Conservation (phyloP, 176 grass and related monocot species). For the Pontederia paniculata region DNA sequence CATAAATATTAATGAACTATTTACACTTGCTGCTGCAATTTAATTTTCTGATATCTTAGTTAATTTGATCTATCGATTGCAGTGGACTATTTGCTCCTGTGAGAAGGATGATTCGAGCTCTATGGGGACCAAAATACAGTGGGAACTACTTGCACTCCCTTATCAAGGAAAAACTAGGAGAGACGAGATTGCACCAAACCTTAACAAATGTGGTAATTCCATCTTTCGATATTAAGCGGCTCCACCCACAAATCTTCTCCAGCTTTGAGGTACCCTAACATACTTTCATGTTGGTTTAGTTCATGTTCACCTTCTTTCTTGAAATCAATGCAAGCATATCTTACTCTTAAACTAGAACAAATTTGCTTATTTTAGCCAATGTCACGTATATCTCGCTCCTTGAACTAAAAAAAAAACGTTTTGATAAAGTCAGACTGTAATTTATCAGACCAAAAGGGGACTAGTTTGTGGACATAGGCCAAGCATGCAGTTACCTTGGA, state of each 20-base stretch:
- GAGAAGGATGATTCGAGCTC: slow-evolving; percentile 38
- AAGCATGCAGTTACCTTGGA: too few relatives aligned
- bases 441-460: too few relatives aligned
- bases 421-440: too few relatives aligned
- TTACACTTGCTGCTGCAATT: not conserved
- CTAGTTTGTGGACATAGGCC: too few relatives aligned
- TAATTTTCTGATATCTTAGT: too few relatives aligned
- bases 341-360: not conserved
- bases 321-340: not conserved
- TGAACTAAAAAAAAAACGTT: too few relatives aligned
- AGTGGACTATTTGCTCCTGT: slow-evolving; percentile 46
- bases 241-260: slow-evolving; percentile 75
- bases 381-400: too few relatives aligned
- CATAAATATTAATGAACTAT: not conserved
- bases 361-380: not conserved
- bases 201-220: slow-evolving; percentile 77
- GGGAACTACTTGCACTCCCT: slow-evolving; percentile 74
- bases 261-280: slow-evolving; percentile 52
- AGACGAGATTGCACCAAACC: slow-evolving; percentile 46
- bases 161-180: slow-evolving; percentile 56
- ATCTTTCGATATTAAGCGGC: slow-evolving; percentile 72
- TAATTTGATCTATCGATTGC: slow-evolving; percentile 22
- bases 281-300: not conserved
- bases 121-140: slow-evolving; percentile 66
- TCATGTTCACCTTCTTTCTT: not conserved